Conservation (phyloP, 2,329 filamentous ascomycete genomes). For the Davidsoniella australis region DNA sequence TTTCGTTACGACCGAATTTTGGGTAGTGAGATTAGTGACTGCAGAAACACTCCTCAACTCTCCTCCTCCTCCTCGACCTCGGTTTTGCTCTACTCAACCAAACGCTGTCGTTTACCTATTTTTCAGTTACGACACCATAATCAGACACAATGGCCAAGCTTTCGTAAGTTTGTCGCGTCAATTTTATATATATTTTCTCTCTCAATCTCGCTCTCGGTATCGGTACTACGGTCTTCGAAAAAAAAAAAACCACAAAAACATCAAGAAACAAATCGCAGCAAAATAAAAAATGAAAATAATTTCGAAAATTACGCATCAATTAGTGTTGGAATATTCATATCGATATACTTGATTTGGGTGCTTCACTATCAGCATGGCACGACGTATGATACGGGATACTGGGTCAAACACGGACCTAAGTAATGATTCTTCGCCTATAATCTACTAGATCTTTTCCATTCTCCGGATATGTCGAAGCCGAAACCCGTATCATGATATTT, state of each 20-base stretch:
- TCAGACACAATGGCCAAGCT: constrained; percentile 45
- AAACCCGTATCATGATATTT: too few species aligned
- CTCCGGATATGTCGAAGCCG: too few species aligned
- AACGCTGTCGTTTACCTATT: constrained; percentile 12
- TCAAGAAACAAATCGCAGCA: neutral
- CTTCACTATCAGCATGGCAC: too few species aligned
- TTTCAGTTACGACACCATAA: constrained; percentile 18
- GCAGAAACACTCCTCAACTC: constrained; percentile 8
- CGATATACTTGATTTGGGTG: neutral
- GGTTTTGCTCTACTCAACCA: constrained; percentile 9
- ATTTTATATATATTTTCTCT: constrained; percentile 5
- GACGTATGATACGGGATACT: too few species aligned
- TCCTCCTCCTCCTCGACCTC: constrained; percentile 1
- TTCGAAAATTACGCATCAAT: neutral
- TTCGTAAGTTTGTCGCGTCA: constrained; percentile 32
- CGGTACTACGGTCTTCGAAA: neutral
- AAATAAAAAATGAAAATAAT: neutral
- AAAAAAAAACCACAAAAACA: neutral
- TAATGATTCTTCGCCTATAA: too few species aligned
- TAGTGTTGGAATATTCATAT: neutral
- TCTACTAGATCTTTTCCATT: too few species aligned
- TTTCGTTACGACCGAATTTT: constrained; percentile 6
- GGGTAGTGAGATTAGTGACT: constrained; percentile 5
- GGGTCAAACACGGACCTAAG: too few species aligned
- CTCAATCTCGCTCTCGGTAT: constrained; percentile 1